phyloP scores from a whole-genome alignment of 1,284 basidiomycete species.

The Ganoderma boninense region DNA sequence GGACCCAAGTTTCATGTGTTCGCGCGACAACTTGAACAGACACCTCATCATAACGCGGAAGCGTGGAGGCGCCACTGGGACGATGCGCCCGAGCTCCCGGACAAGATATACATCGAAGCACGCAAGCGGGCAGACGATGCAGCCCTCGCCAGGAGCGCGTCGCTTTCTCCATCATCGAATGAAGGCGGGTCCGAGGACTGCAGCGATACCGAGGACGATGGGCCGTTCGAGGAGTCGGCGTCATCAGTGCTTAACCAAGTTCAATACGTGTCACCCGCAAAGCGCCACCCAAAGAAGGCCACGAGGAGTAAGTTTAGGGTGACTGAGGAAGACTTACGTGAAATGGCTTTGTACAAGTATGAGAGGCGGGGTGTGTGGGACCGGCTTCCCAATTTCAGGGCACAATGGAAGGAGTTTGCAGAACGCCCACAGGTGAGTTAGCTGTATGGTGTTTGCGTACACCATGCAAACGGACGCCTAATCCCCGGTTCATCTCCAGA shows the following conservation, averaged over 20 bases:
- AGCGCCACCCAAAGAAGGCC: neutral
- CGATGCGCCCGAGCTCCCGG: slow-evolving; percentile 1
- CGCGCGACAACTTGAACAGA: neutral
- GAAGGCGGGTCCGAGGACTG: neutral
- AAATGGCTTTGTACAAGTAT: slow-evolving; percentile 16
- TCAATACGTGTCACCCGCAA: too few relatives aligned
- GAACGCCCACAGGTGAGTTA: neutral
- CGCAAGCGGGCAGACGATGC: neutral
- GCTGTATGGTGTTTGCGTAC: neutral
- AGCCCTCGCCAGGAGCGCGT: neutral
- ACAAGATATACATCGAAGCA: slow-evolving; percentile 12
- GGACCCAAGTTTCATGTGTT: neutral
- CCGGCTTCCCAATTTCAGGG: neutral
- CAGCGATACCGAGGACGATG: neutral
- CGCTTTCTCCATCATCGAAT: neutral
- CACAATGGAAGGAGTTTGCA: slow-evolving; percentile 4
- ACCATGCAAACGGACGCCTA: neutral
- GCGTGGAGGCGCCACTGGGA: slow-evolving; percentile 15
- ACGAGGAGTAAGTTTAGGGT: neutral
- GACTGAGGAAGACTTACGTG: slow-evolving; percentile 5
- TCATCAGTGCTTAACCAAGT: neutral
- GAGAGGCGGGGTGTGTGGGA: slow-evolving; percentile 1
- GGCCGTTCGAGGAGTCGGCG: neutral
- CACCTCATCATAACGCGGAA: slow-evolving; percentile 14
- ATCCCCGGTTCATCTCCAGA: neutral